These are phyloP conservation scores for Pyrenula aspistea DNA, from an alignment of 495 filamentous ascomycete genomes.

Conservation along the genomic window DNA sequence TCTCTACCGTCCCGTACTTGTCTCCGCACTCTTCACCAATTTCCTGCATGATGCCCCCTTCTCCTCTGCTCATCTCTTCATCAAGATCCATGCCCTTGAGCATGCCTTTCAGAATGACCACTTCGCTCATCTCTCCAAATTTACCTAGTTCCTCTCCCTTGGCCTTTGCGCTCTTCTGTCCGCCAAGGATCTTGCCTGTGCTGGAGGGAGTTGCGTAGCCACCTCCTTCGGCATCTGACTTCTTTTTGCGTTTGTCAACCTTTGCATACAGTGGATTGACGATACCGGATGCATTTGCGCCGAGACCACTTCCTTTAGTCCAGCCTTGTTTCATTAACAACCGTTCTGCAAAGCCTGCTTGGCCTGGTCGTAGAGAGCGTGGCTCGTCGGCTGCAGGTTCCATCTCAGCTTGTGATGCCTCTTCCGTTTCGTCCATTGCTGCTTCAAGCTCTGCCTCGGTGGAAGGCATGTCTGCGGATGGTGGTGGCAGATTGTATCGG, in stretches of 20 bases:
- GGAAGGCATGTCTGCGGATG: slow-evolving; percentile 41
- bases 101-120: slow-evolving; percentile 72
- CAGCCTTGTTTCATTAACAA: slow-evolving; percentile 89
- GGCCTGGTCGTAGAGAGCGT: slow-evolving; percentile 60
- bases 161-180: slow-evolving; percentile 36
- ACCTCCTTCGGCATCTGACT: slow-evolving; percentile 65
- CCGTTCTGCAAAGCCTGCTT: slow-evolving; percentile 73
- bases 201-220: slow-evolving; percentile 58
- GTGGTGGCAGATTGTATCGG: slow-evolving; percentile 58
- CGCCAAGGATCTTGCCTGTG: slow-evolving; percentile 70
- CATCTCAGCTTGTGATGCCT: background rate
- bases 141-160: slow-evolving; percentile 39
- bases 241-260: slow-evolving; percentile 70
- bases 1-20: slow-evolving; percentile 76
- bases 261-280: slow-evolving; percentile 70
- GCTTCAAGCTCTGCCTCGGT: slow-evolving; percentile 44
- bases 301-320: slow-evolving; percentile 77
- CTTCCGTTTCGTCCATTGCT: slow-evolving; percentile 32
- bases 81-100: slow-evolving; percentile 66
- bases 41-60: slow-evolving; percentile 73
- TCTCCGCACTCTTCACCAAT: slow-evolving; percentile 77
- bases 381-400: slow-evolving; percentile 41
- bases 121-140: slow-evolving; percentile 66
- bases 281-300: slow-evolving; percentile 69
- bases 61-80: slow-evolving; percentile 46